A percentile compares a stretch with the other conserved stretches of the same genome.
Evolutionary conservation across 495 filamentous ascomycete species (phyloP).

Genomic region (Aspergillus heteromorphus): DNA sequence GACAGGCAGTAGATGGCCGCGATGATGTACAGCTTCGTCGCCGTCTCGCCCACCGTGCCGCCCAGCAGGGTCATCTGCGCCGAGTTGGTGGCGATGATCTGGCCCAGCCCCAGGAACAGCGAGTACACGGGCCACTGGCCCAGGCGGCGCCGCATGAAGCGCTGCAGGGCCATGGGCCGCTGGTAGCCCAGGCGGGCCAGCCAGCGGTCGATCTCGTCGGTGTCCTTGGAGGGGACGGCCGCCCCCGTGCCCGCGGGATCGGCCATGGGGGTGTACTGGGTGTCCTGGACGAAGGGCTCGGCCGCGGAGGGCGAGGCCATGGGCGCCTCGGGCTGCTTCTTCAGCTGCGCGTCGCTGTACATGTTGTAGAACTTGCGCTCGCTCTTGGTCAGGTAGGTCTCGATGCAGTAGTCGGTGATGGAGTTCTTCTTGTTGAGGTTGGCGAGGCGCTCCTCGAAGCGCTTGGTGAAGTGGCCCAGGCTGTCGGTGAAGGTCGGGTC

Average conservation of each 20-base stretch:
- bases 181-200: slow-evolving; percentile 28
- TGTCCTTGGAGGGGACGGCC: neutral
- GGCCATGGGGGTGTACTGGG: neutral
- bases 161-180: slow-evolving; percentile 23
- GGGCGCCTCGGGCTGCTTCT: slow-evolving; percentile 14
- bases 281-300: neutral
- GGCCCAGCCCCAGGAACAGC: slow-evolving; percentile 58
- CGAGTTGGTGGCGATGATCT: slow-evolving; percentile 62
- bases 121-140: slow-evolving; percentile 62
- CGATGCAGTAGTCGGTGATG: slow-evolving; percentile 53
- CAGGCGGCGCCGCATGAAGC: slow-evolving; percentile 24
- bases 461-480: slow-evolving; percentile 49
- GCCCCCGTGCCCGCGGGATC: neutral
- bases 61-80: slow-evolving; percentile 64
- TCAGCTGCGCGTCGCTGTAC: slow-evolving; percentile 50
- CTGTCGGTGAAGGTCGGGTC: slow-evolving; percentile 66
- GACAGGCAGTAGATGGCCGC: slow-evolving; percentile 56
- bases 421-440: slow-evolving; percentile 49
- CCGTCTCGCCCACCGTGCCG: slow-evolving; percentile 54
- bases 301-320: slow-evolving; percentile 1
- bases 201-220: slow-evolving; percentile 47
- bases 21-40: slow-evolving; percentile 58
- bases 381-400: slow-evolving; percentile 54
- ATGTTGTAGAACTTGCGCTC: slow-evolving; percentile 62
- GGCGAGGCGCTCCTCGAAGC: slow-evolving; percentile 49